Conservation (phyloP, 768 basidiomycete species). For the Boletus barrowsii region DNA sequence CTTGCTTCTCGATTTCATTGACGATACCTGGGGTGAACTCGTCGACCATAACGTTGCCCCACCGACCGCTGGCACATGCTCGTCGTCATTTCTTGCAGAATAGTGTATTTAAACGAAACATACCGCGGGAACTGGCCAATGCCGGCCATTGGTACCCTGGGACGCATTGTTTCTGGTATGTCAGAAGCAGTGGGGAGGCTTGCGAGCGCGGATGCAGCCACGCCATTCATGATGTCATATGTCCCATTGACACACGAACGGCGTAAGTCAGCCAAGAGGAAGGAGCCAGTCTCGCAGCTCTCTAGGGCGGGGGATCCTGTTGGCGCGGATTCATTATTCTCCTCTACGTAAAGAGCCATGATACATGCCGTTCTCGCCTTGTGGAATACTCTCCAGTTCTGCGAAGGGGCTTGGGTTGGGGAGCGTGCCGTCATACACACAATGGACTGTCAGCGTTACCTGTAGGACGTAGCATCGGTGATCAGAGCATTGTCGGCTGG, state of each 20-base stretch:
- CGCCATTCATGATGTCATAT: not conserved
- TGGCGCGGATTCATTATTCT: not conserved
- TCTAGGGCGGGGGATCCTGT: not conserved
- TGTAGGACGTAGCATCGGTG: not conserved
- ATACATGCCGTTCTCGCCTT: not conserved
- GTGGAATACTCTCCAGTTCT: not conserved
- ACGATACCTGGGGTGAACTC: conserved; percentile 12
- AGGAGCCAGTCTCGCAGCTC: not conserved
- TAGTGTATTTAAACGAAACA: not conserved
- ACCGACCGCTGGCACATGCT: conserved; percentile 10
- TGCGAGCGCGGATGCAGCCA: not conserved
- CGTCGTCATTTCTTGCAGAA: not conserved
- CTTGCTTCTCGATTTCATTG: not conserved
- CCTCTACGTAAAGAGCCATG: not conserved
- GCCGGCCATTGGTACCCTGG: not conserved
- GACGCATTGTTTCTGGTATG: not conserved
- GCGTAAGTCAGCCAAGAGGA: not conserved
- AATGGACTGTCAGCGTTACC: not conserved
- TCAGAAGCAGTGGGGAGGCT: not conserved
- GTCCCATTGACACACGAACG: conserved; percentile 1
- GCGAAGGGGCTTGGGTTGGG: not conserved
- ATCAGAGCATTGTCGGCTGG: not conserved
- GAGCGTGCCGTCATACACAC: not conserved
- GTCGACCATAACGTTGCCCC: conserved; percentile 17
- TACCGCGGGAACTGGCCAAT: conserved; percentile 8